Evolutionary conservation across 179 eudicot genomes (phyloP).

Genomic region (Silene coronaria): DNA sequence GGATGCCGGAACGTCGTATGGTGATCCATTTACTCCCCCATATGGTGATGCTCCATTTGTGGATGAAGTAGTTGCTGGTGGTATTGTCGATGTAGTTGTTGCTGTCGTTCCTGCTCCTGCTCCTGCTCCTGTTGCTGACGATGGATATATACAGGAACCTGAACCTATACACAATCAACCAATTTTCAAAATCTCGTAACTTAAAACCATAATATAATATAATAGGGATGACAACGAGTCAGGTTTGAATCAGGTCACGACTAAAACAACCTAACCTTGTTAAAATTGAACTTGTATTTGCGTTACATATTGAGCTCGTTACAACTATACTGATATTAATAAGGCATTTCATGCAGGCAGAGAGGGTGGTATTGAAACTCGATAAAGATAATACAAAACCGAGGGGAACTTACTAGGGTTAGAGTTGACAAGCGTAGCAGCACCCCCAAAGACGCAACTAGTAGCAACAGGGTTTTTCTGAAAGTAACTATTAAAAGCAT

Average conservation of each 20-base stretch:
- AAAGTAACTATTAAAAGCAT: slow-evolving; percentile 79
- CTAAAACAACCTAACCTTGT: no score
- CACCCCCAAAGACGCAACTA: slow-evolving; percentile 88
- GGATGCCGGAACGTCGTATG: slow-evolving; percentile 26
- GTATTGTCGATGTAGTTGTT: slow-evolving; percentile 20
- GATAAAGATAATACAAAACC: background rate
- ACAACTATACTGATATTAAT: no score
- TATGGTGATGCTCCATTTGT: slow-evolving; percentile 21
- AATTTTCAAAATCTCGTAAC: background rate
- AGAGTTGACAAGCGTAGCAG: slow-evolving; percentile 48
- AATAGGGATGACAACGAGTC: no score
- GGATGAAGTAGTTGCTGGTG: slow-evolving; percentile 27
- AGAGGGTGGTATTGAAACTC: background rate
- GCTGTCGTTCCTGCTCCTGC: slow-evolving; percentile 21
- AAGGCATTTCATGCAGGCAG: no score
- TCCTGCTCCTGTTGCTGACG: slow-evolving; percentile 37
- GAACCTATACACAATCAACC: slow-evolving; percentile 43
- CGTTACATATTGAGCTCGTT: no score
- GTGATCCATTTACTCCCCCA: slow-evolving; percentile 24
- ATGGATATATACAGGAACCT: slow-evolving; percentile 65
- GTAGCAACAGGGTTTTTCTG: slow-evolving; percentile 66
- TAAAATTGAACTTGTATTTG: no score
- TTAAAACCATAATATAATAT: no score
- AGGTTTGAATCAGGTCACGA: no score
- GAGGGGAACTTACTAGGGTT: slow-evolving; percentile 71